These are phyloP conservation scores for Ophiosphaerella narmari DNA, from an alignment of 2,329 filamentous ascomycete species.

Conservation along the genomic window DNA sequence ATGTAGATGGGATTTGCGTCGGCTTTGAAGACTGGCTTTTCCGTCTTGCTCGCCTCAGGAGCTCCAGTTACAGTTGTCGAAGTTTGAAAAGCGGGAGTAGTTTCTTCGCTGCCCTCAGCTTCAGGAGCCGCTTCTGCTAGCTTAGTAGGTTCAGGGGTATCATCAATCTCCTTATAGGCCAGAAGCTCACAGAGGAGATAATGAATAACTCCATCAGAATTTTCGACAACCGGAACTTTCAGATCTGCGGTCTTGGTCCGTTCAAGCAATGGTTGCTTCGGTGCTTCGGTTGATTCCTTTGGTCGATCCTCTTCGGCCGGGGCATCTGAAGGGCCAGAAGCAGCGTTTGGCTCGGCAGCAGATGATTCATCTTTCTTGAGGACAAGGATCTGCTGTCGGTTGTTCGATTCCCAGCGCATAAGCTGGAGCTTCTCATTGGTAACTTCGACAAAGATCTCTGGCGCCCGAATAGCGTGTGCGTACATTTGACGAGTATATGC, in stretches of 20 bases:
- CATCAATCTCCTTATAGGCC: conserved; percentile 89
- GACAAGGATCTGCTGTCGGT: conserved; percentile 58
- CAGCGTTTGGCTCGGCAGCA: conserved; percentile 13
- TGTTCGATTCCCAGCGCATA: conserved; percentile 62
- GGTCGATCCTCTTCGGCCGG: conserved; percentile 42
- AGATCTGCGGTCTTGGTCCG: conserved; percentile 69
- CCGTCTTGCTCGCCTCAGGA: conserved; percentile 47
- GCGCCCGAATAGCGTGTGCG: conserved; percentile 78
- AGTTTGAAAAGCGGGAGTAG: conserved; percentile 9
- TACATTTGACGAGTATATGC: conserved; percentile 77
- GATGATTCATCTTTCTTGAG: conserved; percentile 56
- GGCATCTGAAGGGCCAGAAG: conserved; percentile 26
- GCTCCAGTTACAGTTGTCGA: conserved; percentile 8
- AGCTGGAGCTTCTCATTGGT: conserved; percentile 84
- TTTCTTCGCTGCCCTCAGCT: conserved; percentile 8
- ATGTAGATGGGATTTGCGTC: conserved; percentile 96
- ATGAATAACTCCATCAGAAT: conserved; percentile 92
- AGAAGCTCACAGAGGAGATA: conserved; percentile 91
- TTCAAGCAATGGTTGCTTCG: conserved; percentile 59
- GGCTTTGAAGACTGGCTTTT: conserved; percentile 81
- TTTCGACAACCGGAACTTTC: conserved; percentile 85
- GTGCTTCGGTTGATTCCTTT: conserved; percentile 39
- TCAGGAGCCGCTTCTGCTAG: conserved; percentile 50
- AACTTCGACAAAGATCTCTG: conserved; percentile 83
- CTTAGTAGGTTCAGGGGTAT: conserved; percentile 65